These are phyloP conservation scores for Rhytidiadelphus loreus DNA, from an alignment of 225 moss, liverwort and hornwort genomes.

Conservation along the genomic window DNA sequence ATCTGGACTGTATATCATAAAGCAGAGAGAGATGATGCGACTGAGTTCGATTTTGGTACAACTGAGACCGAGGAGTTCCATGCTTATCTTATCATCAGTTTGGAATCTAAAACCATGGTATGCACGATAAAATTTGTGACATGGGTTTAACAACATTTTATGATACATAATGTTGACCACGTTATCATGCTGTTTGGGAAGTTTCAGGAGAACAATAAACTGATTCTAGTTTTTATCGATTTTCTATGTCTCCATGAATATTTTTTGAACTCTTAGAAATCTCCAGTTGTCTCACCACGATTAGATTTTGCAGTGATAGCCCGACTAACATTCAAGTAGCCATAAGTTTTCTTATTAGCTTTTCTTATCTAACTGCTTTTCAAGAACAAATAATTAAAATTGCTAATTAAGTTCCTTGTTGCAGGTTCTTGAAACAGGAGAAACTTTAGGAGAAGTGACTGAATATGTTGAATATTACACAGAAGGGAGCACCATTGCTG, in stretches of 20 bases:
- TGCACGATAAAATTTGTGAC: background rate
- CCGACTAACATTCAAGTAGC: background rate
- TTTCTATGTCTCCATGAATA: background rate
- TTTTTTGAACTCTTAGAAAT: background rate
- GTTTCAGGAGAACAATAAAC: background rate
- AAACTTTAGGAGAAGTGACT: conserved; percentile 85
- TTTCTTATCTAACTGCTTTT: background rate
- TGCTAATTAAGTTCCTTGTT: background rate
- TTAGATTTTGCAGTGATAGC: background rate
- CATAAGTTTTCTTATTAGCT: background rate
- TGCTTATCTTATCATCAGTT: conserved; percentile 93
- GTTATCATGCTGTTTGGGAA: background rate
- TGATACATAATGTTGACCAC: background rate
- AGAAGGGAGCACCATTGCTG: conserved; percentile 70
- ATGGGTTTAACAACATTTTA: background rate
- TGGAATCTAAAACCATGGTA: conserved; percentile 72
- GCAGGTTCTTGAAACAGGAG: conserved; percentile 85
- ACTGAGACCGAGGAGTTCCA: conserved; percentile 71
- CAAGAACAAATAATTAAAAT: background rate
- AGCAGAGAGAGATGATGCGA: conserved; percentile 46
- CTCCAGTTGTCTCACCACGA: background rate
- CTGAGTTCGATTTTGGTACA: conserved; percentile 39
- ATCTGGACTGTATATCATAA: conserved; percentile 94
- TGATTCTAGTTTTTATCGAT: background rate
- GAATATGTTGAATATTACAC: conserved; percentile 86